Evolutionary conservation across 2,329 filamentous ascomycete species (phyloP), one percentile per base, ranked within the genome.

Genomic region (Pseudonectria buxi): DNA sequence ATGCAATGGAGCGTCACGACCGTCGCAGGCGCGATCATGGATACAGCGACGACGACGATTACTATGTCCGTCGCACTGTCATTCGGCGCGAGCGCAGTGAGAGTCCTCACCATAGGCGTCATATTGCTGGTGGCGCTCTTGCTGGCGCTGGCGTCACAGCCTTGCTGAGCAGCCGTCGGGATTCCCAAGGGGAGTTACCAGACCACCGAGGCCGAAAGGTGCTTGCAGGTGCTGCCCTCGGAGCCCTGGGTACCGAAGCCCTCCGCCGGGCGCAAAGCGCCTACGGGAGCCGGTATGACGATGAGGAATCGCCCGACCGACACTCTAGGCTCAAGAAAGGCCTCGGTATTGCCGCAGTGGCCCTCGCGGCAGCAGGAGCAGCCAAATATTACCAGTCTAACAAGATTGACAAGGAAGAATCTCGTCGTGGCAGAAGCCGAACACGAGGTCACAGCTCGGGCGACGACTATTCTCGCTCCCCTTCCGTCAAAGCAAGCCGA

Each of bases 81-180:
- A 59, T 74, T 24, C 69, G 64, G 13, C 67, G 69, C 14, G 71
- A 74, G 13, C 64, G 69, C 28, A 76, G 72, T 42, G 60, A 61
- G 10, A 71, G 69, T 44, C 59, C 65, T 32, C 68, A 75, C 44
- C 73, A 74, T 46, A 78, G 69, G 54, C 71, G 72, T 28, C 72
- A 79, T 46, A 56, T 82, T 5, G 77, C 77, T 14, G 76, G 79
- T 50, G 78, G 78, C n/a, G 78, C 76, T 9, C 63, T 81, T 12
- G 78, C 78, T 18, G 78, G 76, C 12, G 78, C 78, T 13, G 78
- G 77, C 32, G 57, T 78, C 7, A 71, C 73, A 10, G 78, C 77
- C n/a, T 57, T 81, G 3, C 57, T 79, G 6, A 65, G 71, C 12
- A 74, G 72, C 31, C 72, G 75, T 14, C 68, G 72, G 31, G 66